A percentile compares a stretch with the other conserved stretches of the same genome.
Conservation (phyloP, 192 early-diverging fungal genomes). For the Gaertneriomyces sp. region DNA sequence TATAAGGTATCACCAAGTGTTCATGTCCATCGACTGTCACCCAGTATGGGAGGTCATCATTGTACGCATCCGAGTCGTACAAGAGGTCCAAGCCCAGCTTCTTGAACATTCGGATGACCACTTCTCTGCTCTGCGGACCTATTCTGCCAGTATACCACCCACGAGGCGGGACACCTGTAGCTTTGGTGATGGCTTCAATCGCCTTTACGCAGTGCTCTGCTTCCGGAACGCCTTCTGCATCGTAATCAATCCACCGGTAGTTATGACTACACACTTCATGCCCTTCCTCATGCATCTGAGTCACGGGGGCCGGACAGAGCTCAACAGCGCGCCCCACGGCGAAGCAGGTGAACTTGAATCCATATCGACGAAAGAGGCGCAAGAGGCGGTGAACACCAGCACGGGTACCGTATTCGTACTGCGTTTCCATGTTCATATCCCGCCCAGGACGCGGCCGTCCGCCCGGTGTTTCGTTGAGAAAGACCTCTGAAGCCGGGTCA, state of each 20-base stretch:
- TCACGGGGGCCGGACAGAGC: constrained; percentile 36
- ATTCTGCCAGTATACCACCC: constrained; percentile 59
- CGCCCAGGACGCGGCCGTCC: constrained; percentile 21
- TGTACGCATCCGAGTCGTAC: constrained; percentile 55
- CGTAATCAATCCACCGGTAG: constrained; percentile 35
- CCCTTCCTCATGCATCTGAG: constrained; percentile 35
- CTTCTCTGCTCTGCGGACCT: constrained; percentile 19
- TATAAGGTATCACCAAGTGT: constrained; percentile 48
- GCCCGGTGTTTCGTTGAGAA: constrained; percentile 47
- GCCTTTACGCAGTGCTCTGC: constrained; percentile 32
- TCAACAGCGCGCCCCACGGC: constrained; percentile 52
- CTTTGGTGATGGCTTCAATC: constrained; percentile 36
- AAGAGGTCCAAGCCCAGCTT: constrained; percentile 40
- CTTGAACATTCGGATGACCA: constrained; percentile 43
- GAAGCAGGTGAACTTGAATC: constrained; percentile 49
- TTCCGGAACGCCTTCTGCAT: constrained; percentile 9
- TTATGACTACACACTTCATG: constrained; percentile 55
- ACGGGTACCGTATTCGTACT: constrained; percentile 55
- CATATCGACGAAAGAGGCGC: constrained; percentile 30
- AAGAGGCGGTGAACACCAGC: constrained; percentile 48
- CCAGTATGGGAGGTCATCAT: constrained; percentile 54
- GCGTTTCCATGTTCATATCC: constrained; percentile 48
- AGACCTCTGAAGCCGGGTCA: constrained; percentile 45
- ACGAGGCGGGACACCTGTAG: constrained; percentile 38
- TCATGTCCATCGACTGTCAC: constrained; percentile 20